These are phyloP conservation scores for Rhododendron molle DNA, from an alignment of 148 eudicot species.

Conservation along the genomic window DNA sequence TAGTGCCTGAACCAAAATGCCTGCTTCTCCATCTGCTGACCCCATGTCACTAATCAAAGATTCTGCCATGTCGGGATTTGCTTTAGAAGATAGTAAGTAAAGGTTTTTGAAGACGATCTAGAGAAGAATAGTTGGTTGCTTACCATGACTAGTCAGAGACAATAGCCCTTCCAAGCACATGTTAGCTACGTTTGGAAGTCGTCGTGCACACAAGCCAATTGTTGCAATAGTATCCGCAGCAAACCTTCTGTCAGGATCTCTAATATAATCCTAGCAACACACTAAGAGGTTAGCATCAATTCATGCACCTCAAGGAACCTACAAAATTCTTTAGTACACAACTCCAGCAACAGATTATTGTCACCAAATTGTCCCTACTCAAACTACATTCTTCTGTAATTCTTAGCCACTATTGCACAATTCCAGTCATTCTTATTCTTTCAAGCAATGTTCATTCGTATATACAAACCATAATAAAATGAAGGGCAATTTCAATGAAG, in stretches of 20 bases:
- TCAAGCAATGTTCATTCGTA: not conserved
- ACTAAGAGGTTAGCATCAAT: constrained; percentile 23
- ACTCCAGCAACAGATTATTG: not conserved
- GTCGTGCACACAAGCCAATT: constrained; percentile 81
- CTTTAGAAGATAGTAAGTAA: constrained; percentile 6
- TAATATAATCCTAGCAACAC: constrained; percentile 74
- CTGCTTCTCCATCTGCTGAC: constrained; percentile 53
- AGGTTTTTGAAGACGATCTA: not conserved
- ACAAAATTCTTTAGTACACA: not conserved
- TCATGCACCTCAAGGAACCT: constrained; percentile 8
- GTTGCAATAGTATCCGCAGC: constrained; percentile 98
- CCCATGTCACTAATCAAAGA: constrained; percentile 32
- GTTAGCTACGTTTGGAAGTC: constrained; percentile 56
- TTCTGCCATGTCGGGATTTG: constrained; percentile 37
- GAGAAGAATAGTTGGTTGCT: constrained; percentile 16
- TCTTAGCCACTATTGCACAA: not conserved
- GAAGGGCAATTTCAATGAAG: not conserved
- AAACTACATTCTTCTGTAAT: not conserved
- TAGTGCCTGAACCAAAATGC: constrained; percentile 74
- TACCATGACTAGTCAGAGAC: constrained; percentile 62
- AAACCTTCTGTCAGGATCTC: constrained; percentile 91
- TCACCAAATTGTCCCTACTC: not conserved
- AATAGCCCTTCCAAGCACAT: constrained; percentile 77
- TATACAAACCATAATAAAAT: not conserved
- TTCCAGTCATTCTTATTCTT: constrained; percentile 6